Evolutionary conservation across 2,329 filamentous ascomycete genomes (phyloP).

Genomic region (Pestalotiopsis sp.): DNA sequence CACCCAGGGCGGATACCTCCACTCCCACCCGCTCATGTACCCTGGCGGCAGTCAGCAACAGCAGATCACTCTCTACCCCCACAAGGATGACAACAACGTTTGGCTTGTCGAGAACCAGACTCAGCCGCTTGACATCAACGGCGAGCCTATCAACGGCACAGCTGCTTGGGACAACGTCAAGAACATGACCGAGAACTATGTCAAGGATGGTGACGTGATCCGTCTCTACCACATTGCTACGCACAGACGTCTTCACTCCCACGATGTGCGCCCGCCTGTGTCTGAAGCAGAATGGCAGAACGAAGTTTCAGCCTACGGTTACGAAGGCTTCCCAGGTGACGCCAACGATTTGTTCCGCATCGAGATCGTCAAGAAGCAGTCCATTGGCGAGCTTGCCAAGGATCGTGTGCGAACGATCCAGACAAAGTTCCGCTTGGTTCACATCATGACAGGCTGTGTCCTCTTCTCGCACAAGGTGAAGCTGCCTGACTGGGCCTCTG

Average conservation of each 20-base stretch:
- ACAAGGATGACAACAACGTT: slow-evolving; percentile 98
- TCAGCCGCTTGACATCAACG: slow-evolving; percentile 76
- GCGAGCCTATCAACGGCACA: slow-evolving; percentile 76
- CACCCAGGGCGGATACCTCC: slow-evolving; percentile 95
- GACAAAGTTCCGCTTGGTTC: slow-evolving; percentile 92
- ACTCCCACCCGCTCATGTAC: slow-evolving; percentile 97
- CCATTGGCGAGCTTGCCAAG: slow-evolving; percentile 76
- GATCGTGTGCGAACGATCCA: slow-evolving; percentile 88
- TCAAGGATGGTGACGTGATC: slow-evolving; percentile 79
- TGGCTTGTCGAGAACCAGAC: slow-evolving; percentile 93
- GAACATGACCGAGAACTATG: slow-evolving; percentile 55
- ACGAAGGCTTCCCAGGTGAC: slow-evolving; percentile 94
- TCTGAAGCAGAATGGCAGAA: slow-evolving; percentile 93
- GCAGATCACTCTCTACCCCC: slow-evolving; percentile 95
- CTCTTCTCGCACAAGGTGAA: slow-evolving; percentile 99
- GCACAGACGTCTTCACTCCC: slow-evolving; percentile 88
- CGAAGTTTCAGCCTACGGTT: slow-evolving; percentile 94
- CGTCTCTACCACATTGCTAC: slow-evolving; percentile 83
- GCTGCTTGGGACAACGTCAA: slow-evolving; percentile 77
- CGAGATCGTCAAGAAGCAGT: slow-evolving; percentile 91
- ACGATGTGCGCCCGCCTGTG: slow-evolving; percentile 86
- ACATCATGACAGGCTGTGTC: slow-evolving; percentile 94
- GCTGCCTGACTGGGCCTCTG: slow-evolving; percentile 94
- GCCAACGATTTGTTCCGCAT: slow-evolving; percentile 95
- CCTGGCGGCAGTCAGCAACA: slow-evolving; percentile 97